A percentile compares a stretch with the other conserved stretches of the same genome.
phyloP scores from a whole-genome alignment of 139 green algal species.

The Chlorella sp. region DNA sequence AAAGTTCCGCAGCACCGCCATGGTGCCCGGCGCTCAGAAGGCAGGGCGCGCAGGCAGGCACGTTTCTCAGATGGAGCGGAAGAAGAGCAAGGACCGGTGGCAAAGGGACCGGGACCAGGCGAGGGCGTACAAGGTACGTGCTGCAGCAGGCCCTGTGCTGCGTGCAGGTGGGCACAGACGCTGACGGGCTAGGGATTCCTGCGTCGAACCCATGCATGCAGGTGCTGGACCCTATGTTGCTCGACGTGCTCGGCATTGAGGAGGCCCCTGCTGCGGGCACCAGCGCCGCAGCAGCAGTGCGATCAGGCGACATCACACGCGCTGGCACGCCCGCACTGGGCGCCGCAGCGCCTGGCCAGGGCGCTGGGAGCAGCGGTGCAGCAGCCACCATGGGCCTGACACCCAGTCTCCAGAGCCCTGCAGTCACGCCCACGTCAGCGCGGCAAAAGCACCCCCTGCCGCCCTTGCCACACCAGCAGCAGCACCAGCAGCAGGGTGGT shows the following conservation, averaged over 20 bases:
- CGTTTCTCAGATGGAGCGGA: background rate
- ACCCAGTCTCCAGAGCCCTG: too few relatives aligned
- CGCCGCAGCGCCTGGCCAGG: too few relatives aligned
- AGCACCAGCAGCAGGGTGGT: too few relatives aligned
- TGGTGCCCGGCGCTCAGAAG: background rate
- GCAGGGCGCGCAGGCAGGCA: background rate
- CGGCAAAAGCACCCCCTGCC: too few relatives aligned
- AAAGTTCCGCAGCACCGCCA: background rate
- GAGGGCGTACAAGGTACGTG: constrained; percentile 10
- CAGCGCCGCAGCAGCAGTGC: background rate
- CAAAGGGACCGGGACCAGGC: constrained; percentile 5
- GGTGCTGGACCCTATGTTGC: constrained; percentile 1
- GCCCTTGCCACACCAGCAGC: too few relatives aligned
- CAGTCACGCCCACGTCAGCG: too few relatives aligned
- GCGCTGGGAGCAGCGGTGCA: too few relatives aligned
- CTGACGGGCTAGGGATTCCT: background rate
- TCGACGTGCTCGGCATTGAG: constrained; percentile 5
- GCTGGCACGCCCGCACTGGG: too few relatives aligned
- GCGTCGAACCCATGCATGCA: background rate
- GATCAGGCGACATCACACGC: too few relatives aligned
- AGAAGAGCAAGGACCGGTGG: constrained; percentile 15
- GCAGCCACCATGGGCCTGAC: too few relatives aligned
- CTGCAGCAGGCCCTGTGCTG: background rate
- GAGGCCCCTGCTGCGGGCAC: background rate
- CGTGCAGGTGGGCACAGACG: background rate